Conservation (phyloP, 1,139 yeast species). For the Schizosaccharomyces versatilis region DNA sequence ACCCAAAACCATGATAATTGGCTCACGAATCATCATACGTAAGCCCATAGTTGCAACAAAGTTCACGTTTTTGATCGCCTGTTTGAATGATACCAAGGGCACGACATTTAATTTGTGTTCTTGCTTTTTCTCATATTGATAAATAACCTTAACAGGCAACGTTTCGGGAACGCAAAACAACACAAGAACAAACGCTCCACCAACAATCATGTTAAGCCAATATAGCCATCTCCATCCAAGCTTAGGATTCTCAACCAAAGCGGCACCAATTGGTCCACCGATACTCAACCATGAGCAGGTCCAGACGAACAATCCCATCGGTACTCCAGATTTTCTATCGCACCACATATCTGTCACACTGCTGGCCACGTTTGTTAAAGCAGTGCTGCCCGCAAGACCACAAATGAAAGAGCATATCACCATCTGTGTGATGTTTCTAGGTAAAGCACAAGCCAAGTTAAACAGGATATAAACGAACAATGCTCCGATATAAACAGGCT, state of each 20-base stretch:
- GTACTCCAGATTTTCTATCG: constrained; percentile 29
- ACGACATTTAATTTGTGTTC: neutral
- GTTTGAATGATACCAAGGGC: neutral
- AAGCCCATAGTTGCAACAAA: constrained; percentile 21
- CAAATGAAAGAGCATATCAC: constrained; percentile 38
- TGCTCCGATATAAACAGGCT: constrained; percentile 17
- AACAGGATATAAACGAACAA: constrained; percentile 31
- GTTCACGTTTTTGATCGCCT: constrained; percentile 1
- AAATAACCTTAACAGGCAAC: constrained; percentile 7
- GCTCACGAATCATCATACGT: constrained; percentile 50
- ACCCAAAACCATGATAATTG: constrained; percentile 63
- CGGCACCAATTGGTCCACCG: constrained; percentile 36
- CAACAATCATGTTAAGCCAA: constrained; percentile 35
- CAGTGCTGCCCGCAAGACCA: constrained; percentile 45
- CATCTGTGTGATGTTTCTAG: constrained; percentile 31
- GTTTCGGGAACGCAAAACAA: constrained; percentile 15
- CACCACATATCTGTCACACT: constrained; percentile 37
- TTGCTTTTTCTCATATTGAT: neutral
- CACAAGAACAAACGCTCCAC: constrained; percentile 27
- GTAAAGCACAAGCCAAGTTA: constrained; percentile 36
- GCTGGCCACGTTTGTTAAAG: constrained; percentile 47
- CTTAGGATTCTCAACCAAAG: constrained; percentile 15
- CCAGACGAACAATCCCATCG: constrained; percentile 35
- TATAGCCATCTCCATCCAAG: constrained; percentile 40
- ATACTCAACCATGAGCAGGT: constrained; percentile 35